phyloP scores from a whole-genome alignment of 805 yeast genomes.

The Kuraishia molischiana region DNA sequence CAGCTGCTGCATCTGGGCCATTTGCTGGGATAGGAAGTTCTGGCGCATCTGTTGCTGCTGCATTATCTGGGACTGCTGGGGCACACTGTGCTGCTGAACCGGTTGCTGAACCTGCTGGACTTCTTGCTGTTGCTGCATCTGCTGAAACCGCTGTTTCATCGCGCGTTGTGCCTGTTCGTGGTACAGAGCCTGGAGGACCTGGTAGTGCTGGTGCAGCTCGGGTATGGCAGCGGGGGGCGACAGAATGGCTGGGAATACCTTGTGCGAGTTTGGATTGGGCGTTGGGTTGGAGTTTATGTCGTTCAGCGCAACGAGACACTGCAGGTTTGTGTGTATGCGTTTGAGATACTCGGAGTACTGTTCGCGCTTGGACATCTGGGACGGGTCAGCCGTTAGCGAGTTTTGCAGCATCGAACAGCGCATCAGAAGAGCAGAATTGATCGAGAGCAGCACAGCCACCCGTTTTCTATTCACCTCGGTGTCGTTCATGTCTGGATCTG shows the following conservation, averaged over 20 bases:
- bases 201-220: conserved; percentile 37
- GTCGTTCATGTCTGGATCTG: no score
- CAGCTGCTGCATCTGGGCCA: neutral
- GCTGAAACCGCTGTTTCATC: conserved; percentile 5
- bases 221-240: conserved; percentile 48
- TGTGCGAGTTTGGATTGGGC: conserved; percentile 13
- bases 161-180: conserved; percentile 29
- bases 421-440: conserved; percentile 21
- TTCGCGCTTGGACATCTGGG: conserved; percentile 14
- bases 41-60: conserved; percentile 1
- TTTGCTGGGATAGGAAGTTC: conserved; percentile 2
- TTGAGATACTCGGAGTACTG: conserved; percentile 22
- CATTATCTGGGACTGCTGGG: neutral
- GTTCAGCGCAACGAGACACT: conserved; percentile 26
- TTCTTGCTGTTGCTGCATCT: conserved; percentile 4
- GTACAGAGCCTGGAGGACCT: conserved; percentile 36
- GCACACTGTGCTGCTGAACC: neutral
- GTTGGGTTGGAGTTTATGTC: conserved; percentile 19
- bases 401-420: conserved; percentile 19
- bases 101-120: conserved; percentile 4
- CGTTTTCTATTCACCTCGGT: conserved; percentile 5
- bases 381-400: conserved; percentile 12
- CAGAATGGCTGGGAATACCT: conserved; percentile 35
- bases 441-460: conserved; percentile 22
- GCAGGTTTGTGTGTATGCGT: conserved; percentile 24